Base-by-base conservation (phyloP, 2,329 filamentous ascomycete species). In the Pyrenochaeta sp. region DNA sequence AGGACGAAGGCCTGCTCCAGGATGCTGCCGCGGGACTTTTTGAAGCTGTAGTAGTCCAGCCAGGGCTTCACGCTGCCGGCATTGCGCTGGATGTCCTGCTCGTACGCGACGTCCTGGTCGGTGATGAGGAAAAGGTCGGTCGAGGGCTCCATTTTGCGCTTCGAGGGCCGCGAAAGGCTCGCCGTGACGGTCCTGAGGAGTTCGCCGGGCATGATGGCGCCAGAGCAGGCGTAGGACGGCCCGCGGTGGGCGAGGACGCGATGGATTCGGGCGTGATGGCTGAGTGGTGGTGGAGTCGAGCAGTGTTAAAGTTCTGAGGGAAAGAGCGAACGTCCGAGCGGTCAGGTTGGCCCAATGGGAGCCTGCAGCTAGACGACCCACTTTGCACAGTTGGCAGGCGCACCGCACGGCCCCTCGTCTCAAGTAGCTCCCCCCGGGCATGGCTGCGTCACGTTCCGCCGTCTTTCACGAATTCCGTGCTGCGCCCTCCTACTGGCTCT, bases 11-110 rank as follows among this genome's bases (percentile, higher is more conserved):
- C 90, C 78, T 96, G 94, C 79, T 98, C 94, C 48, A 91, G 86
- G 37, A 91, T 72, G 39, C 85, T 91, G 65, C 93, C 94, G 83
- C 96, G 90, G 66, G 92, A 90, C 65, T 87, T 80, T 79, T 99
- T 99, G 83, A 91, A 93, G 63, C 92, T 88, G 74, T 94, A 90
- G 77, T 98, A 99, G 64, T 92, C 88, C 53, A 99, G 85, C 95
- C 95, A 99, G 69, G 95, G 93, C 78, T 94, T 96, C 64, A 94
- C 87, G 75, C 88, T 95, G 68, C 89, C 90, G 7, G 88, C 86
- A 69, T 96, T 91, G 66, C 93, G 90, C 61, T 95, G 81, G 56
- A 98, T 87, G 76, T 99, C 95, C 78, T 97, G 93, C 79, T 99
- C 96, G 82, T 98, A 99, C 56, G 96, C 86, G 49, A 91, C 89